A percentile compares a stretch with the other conserved stretches of the same genome.
phyloP scores from a whole-genome alignment of 305 asterid genomes.

The Fraxinus velutina region DNA sequence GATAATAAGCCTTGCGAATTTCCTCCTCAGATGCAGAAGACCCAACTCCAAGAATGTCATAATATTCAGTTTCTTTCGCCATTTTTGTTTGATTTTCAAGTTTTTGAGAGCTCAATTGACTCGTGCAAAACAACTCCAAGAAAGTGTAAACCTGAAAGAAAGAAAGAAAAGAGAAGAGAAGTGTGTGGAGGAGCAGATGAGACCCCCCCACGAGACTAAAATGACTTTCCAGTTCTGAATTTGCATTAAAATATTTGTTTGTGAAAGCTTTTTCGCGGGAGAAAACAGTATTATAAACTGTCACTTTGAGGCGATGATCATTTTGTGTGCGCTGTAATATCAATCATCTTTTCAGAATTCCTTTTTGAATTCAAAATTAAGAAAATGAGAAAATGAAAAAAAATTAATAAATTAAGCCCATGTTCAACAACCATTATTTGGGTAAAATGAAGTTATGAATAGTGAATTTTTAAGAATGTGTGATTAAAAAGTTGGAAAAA shows the following conservation, averaged over 20 bases:
- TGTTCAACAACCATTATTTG: no score
- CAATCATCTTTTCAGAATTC: slow-evolving; percentile 25
- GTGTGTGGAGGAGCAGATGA: slow-evolving; percentile 26
- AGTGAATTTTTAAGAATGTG: no score
- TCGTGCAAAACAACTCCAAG: not conserved
- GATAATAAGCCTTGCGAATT: slow-evolving; percentile 76
- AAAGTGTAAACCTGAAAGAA: slow-evolving; percentile 33
- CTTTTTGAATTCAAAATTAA: not conserved
- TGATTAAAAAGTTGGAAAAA: no score
- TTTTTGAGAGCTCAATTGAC: not conserved
- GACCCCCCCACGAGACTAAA: slow-evolving; percentile 33
- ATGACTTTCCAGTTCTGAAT: slow-evolving; percentile 53
- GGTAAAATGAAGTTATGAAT: no score
- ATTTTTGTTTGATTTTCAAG: slow-evolving; percentile 24
- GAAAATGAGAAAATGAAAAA: not conserved
- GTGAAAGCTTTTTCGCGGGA: slow-evolving; percentile 61
- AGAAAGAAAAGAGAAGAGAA: slow-evolving; percentile 3
- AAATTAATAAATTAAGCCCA: no score
- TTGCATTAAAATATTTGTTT: slow-evolving; percentile 38
- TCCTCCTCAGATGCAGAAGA: slow-evolving; percentile 70
- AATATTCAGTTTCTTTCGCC: slow-evolving; percentile 83
- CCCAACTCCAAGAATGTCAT: slow-evolving; percentile 62
- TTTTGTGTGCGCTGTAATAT: slow-evolving; percentile 40
- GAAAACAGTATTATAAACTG: slow-evolving; percentile 62
- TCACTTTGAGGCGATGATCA: slow-evolving; percentile 71